A percentile compares a stretch with the other conserved stretches of the same genome.
phyloP scores from a whole-genome alignment of 768 basidiomycete genomes.

The Lyophyllum shimeji region DNA sequence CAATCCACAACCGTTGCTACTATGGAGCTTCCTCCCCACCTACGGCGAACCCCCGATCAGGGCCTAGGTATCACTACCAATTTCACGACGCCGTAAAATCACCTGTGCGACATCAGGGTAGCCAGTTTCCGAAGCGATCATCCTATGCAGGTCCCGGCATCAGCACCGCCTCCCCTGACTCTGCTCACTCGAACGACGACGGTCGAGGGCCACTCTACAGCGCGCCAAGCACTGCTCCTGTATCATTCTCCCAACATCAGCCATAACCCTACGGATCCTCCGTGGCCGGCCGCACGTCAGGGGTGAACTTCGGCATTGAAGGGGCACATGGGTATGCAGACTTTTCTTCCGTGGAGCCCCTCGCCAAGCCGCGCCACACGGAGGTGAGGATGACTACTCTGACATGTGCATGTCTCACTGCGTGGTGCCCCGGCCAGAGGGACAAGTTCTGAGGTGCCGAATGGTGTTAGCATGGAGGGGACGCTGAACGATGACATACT shows the following conservation, averaged over 20 bases:
- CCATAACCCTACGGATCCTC: conserved; percentile 2
- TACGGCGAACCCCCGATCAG: conserved; percentile 27
- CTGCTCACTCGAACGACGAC: conserved; percentile 11
- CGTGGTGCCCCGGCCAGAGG: conserved; percentile 25
- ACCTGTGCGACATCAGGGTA: conserved; percentile 16
- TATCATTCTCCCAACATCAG: conserved; percentile 14
- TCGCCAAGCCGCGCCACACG: conserved; percentile 4
- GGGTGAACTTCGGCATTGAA: conserved; percentile 8
- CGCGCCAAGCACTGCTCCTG: conserved; percentile 17
- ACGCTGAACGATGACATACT: no score
- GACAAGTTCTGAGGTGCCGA: no score
- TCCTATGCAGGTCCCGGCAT: conserved; percentile 10
- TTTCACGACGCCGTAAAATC: conserved; percentile 18
- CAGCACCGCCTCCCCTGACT: conserved; percentile 12
- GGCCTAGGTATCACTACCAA: conserved; percentile 27
- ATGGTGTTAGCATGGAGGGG: no score
- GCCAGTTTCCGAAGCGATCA: conserved; percentile 26
- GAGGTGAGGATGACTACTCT: conserved; percentile 20
- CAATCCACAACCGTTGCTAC: conserved; percentile 22
- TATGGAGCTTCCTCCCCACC: conserved; percentile 42
- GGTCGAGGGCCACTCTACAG: conserved; percentile 21
- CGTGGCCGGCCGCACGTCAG: neutral
- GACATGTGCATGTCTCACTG: conserved; percentile 23
- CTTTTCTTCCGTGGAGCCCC: conserved; percentile 9
- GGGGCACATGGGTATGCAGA: conserved; percentile 5